Conservation (phyloP, 352 stramenopile species). For the Plasmopara halstedii region DNA sequence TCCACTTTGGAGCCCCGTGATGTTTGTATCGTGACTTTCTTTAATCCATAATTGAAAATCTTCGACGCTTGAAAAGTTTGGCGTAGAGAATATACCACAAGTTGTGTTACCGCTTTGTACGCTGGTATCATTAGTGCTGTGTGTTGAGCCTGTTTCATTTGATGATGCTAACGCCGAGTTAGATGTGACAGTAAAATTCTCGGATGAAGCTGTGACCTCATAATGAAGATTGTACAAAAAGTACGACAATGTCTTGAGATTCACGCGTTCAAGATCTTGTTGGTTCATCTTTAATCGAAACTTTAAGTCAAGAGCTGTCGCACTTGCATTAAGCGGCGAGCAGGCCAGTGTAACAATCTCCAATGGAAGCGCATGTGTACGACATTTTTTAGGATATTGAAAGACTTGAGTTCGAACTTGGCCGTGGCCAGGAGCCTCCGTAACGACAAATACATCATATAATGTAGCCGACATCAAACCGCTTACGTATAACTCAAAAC, state of each 20-base stretch:
- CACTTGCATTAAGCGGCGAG: conserved; percentile 30
- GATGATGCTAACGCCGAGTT: conserved; percentile 2
- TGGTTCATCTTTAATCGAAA: conserved; percentile 36
- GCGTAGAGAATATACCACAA: conserved; percentile 22
- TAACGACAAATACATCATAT: conserved; percentile 53
- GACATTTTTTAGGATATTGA: conserved; percentile 17
- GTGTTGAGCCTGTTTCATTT: not conserved
- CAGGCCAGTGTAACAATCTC: conserved; percentile 25
- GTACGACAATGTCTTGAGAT: conserved; percentile 21
- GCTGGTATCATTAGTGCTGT: conserved; percentile 19
- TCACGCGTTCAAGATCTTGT: conserved; percentile 29
- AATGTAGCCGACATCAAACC: conserved; percentile 36
- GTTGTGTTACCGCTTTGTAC: conserved; percentile 8
- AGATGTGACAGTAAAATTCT: conserved; percentile 9
- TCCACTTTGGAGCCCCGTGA: conserved; percentile 35
- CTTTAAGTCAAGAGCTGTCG: conserved; percentile 29
- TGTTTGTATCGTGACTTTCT: conserved; percentile 22
- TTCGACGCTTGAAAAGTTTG: conserved; percentile 31
- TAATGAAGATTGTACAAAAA: conserved; percentile 53
- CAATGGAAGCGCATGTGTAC: conserved; percentile 48
- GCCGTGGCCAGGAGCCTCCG: conserved; percentile 44
- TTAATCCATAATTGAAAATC: conserved; percentile 19
- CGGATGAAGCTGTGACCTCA: conserved; percentile 21
- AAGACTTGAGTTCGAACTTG: conserved; percentile 40
- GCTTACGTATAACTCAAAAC: conserved; percentile 18